These are phyloP conservation scores for Sugiyamaella valdiviana DNA, from an alignment of 805 yeast species.

Conservation along the genomic window DNA sequence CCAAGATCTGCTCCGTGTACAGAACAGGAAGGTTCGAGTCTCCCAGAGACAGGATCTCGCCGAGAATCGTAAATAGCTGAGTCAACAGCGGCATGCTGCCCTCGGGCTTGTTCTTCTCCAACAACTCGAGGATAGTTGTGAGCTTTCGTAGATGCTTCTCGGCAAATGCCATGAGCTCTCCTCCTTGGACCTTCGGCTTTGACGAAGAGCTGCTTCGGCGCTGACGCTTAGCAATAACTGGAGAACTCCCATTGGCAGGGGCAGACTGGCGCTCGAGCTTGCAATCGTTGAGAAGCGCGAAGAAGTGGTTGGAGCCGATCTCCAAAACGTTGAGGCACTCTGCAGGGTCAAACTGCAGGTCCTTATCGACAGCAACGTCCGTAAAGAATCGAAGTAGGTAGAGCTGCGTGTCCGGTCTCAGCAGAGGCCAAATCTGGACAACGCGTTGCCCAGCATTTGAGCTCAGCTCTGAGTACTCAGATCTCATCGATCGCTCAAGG, in stretches of 20 bases:
- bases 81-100: slow-evolving; percentile 26
- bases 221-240: slow-evolving; percentile 60
- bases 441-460: slow-evolving; percentile 48
- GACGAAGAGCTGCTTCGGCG: slow-evolving; percentile 64
- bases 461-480: slow-evolving; percentile 28
- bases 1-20: slow-evolving; percentile 85
- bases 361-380: slow-evolving; percentile 44
- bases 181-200: slow-evolving; percentile 50
- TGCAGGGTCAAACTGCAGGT: slow-evolving; percentile 40
- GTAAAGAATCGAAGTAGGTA: slow-evolving; percentile 54
- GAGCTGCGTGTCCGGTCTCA: slow-evolving; percentile 54
- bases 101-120: slow-evolving; percentile 45
- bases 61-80: slow-evolving; percentile 34
- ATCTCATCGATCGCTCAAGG: slow-evolving; percentile 47
- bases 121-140: slow-evolving; percentile 70
- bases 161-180: slow-evolving; percentile 68
- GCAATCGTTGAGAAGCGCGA: slow-evolving; percentile 51
- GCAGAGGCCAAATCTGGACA: slow-evolving; percentile 44
- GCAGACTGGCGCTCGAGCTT: slow-evolving; percentile 45
- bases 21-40: slow-evolving; percentile 89
- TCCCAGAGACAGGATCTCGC: slow-evolving; percentile 53
- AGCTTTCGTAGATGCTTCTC: slow-evolving; percentile 70
- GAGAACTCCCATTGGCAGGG: slow-evolving; percentile 18
- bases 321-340: slow-evolving; percentile 44
- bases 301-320: slow-evolving; percentile 57